Evolutionary conservation across 2,329 filamentous ascomycete species (phyloP), one percentile per base, ranked within the genome.

Genomic region (Thielaviopsis euricoi): DNA sequence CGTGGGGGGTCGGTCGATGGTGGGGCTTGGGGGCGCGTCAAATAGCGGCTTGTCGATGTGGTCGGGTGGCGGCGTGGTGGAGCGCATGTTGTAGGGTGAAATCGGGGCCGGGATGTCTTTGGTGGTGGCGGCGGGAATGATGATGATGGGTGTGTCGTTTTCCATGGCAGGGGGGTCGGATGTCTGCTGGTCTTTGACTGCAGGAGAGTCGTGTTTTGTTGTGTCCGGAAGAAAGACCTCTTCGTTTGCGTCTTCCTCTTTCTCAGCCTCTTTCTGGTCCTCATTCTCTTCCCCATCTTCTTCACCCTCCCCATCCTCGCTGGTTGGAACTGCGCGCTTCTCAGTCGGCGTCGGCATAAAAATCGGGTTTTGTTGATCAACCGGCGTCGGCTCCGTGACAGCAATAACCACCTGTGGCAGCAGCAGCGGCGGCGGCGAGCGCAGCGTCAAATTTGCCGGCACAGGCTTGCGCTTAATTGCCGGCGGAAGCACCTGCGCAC

Each of bases 1-100:
- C 21, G 19, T 51, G 12, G 48, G 21, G 19, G 48, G 21, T 21
- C 48, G 48, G 46, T 43, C 46, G 10, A 51, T 43, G 25, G 48
- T 48, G 40, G n/a, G 19, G 48, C 5, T 51, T 6, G 15, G 19
- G 9, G 48, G 48, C 4, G 10, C 21, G 3, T 12, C 21, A 13
- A 25, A 22, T 9, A 25, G 23, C 6, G 48, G 19, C 48, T 51
- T 4, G 21, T 50, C 15, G 17, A n/a, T 7, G 19, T 3, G 5
- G 10, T 57, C 55, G 46, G 55, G 46, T 4, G 55, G 55, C 15
- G 55, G 46, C 21, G 55, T 51, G 48, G 25, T 57, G n/a, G 25
- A 33, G 48, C 23, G 21, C 5, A 57, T 33, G 46, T 52, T 25
- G 26, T 57, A 51, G 3, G 55, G 48, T 4, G 43, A 43, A 48